Evolutionary conservation across 1,139 yeast genomes (phyloP).

Genomic region (Magnusiomyces sp.): DNA sequence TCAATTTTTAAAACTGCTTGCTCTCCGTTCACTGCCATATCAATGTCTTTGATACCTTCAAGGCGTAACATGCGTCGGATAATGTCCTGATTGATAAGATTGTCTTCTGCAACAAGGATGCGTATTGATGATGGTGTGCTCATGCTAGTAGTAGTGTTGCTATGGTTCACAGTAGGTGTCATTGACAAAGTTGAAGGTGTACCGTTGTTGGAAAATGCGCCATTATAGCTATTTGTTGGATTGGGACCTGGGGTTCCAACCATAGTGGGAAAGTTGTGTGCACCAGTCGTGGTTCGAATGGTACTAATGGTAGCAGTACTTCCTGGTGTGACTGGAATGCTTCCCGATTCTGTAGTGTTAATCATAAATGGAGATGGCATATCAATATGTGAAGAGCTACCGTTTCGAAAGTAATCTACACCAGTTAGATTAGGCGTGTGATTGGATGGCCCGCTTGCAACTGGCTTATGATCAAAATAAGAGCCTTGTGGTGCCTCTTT

Average conservation of each 20-base stretch:
- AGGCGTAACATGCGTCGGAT: slow-evolving; percentile 72
- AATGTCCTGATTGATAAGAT: slow-evolving; percentile 83
- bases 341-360: not conserved
- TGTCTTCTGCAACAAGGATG: slow-evolving; percentile 91
- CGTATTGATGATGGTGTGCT: no score
- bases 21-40: slow-evolving; percentile 82
- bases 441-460: no score
- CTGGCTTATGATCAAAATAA: no score
- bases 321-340: slow-evolving; percentile 4
- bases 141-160: not conserved
- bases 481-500: no score
- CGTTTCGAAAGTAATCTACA: no score
- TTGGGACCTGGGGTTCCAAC: not conserved
- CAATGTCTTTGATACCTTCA: slow-evolving; percentile 66
- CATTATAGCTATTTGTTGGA: not conserved
- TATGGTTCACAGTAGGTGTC: not conserved
- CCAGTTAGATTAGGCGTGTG: not conserved
- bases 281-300: no score
- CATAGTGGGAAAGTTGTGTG: no score
- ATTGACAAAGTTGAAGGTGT: not conserved
- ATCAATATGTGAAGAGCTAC: not conserved
- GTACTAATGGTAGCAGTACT: not conserved
- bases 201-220: slow-evolving; percentile 2
- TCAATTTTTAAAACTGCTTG: slow-evolving; percentile 67
- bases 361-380: not conserved